These are phyloP conservation scores for Cavenderia fasciculata DNA, from an alignment of 78 protist genomes.

Conservation along the genomic window DNA sequence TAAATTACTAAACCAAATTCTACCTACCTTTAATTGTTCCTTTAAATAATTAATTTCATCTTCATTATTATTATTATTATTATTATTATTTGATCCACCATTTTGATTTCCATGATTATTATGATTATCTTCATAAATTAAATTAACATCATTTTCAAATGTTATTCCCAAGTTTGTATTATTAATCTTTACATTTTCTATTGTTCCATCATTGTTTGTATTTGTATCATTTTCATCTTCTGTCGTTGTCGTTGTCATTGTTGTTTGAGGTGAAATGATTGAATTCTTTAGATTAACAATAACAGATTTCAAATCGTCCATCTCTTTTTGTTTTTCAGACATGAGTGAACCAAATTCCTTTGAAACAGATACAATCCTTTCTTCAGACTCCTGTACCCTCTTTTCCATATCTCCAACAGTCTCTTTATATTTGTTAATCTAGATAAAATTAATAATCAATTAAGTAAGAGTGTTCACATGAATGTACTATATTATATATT, in stretches of 20 bases:
- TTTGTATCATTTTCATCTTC: background rate
- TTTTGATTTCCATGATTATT: background rate
- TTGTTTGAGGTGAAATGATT: constrained; percentile 8
- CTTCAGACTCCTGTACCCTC: constrained; percentile 36
- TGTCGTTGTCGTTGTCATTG: constrained; percentile 4
- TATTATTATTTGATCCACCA: too few species aligned
- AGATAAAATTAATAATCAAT: background rate
- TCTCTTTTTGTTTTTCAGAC: constrained; percentile 50
- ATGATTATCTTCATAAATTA: background rate
- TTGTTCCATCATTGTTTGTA: background rate
- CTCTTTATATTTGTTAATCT: constrained; percentile 23
- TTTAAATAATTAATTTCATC: background rate
- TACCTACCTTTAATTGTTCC: background rate
- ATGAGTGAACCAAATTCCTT: constrained; percentile 40
- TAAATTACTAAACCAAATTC: too few species aligned
- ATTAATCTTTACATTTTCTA: background rate
- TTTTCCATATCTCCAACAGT: constrained; percentile 24
- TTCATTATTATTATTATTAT: background rate
- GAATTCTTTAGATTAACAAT: constrained; percentile 42
- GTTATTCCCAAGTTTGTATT: constrained; percentile 7
- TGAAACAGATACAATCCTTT: constrained; percentile 29
- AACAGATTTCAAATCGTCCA: constrained; percentile 7
- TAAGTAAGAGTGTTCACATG: background rate
- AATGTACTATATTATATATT: background rate
- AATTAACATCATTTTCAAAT: constrained; percentile 20